phyloP scores from a whole-genome alignment of 306 rosid species.

The Benincasa hispida region DNA sequence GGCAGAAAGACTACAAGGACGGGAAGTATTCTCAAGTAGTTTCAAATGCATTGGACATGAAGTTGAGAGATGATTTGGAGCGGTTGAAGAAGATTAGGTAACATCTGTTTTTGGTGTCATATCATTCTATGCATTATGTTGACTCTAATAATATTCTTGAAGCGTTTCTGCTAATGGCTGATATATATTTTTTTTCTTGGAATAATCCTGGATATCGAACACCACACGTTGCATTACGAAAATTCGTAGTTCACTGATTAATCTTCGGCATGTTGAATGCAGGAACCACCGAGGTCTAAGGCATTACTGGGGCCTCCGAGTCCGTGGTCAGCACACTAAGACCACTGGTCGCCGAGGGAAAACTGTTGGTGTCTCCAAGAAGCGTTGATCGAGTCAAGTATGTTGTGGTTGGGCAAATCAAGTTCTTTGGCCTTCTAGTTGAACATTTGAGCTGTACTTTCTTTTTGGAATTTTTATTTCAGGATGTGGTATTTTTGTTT shows the following conservation, averaged over 20 bases:
- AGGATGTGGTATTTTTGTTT: background rate
- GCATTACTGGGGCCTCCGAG: constrained; percentile 99
- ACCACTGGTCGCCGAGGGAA: constrained; percentile 97
- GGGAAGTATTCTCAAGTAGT: constrained; percentile 64
- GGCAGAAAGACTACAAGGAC: constrained; percentile 73
- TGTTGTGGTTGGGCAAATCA: constrained; percentile 3
- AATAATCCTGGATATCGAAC: background rate
- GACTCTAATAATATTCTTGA: background rate
- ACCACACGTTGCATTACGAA: background rate
- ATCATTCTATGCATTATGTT: background rate
- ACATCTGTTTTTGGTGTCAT: background rate
- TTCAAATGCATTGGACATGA: constrained; percentile 77
- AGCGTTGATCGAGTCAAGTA: constrained; percentile 36
- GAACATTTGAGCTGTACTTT: background rate
- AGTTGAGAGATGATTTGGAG: constrained; percentile 79
- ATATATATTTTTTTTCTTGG: background rate
- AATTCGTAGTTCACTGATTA: background rate
- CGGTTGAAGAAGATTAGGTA: constrained; percentile 90
- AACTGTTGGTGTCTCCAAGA: constrained; percentile 98
- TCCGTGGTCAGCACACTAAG: constrained; percentile 99
- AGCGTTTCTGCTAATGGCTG: background rate
- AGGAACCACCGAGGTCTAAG: constrained; percentile 99
- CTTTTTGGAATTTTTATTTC: background rate
- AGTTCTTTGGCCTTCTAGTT: constrained; percentile 9
- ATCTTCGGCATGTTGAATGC: constrained; percentile 6